Evolutionary conservation across 2,329 filamentous ascomycete genomes (phyloP), one percentile per base, ranked within the genome.

Genomic region (Fusarium stilboides): DNA sequence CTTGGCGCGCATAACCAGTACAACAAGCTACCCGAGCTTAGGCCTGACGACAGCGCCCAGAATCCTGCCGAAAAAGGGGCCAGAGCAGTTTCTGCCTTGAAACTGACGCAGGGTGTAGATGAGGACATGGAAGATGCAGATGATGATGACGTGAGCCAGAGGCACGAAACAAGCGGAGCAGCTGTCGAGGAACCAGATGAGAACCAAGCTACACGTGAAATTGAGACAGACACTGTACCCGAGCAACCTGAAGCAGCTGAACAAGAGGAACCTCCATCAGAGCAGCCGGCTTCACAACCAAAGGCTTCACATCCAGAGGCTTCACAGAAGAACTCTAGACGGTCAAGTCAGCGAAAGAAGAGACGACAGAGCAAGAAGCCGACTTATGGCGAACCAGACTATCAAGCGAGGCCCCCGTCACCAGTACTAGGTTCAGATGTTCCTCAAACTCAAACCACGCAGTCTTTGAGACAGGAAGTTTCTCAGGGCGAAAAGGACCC

Each of bases 291-390:
- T 22, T 26, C 50, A 12, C 40, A 45, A 5, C 37, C 43, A n/a
- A n/a, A n/a, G n/a, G 17, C 36, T 22, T 26, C 50, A 12, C 40
- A 45, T 5, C 37, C 43, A 46, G 20, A 39, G 9, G 12, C 46
- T 6, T 45, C 50, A 8, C 62, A 50, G 19, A 24, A 24, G 31
- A n/a, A 43, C 13, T 39, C 40, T n/a, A 28, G 51, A 10, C 36
- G 46, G 6, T 15, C 57, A 28, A 45, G 39, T 6, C 43, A 26
- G 14, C 57, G 34, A 19, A 55, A 49, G 26, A 62, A 31, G 14
- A 51, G 33, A 14, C 58, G 55, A 12, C 68, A 66, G 19, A 65
- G 59, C 4, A 51, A 65, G 58, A 73, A 66, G 36, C 24, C 47
- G n/a, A 8, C 56, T 4, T 68, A 52, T 37, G 54, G 36, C 6